These are phyloP conservation scores for Ajuga reptans DNA, from an alignment of 305 asterid species.

Conservation along the genomic window DNA sequence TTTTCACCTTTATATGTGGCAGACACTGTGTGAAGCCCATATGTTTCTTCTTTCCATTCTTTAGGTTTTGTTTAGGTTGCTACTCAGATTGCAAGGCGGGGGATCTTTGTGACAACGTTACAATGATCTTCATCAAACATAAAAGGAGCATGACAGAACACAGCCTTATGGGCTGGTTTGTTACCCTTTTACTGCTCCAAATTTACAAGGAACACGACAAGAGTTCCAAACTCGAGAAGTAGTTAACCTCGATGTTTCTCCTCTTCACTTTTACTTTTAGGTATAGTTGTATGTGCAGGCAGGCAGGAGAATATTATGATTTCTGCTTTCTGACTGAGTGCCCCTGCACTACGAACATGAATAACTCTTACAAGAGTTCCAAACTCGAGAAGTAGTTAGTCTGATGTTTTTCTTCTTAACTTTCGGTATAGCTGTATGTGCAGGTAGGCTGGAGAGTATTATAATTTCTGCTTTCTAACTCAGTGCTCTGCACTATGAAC, in stretches of 20 bases:
- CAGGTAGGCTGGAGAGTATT: constrained; percentile 6
- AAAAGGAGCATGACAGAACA: background rate
- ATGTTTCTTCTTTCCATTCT: background rate
- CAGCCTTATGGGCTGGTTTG: background rate
- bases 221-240: background rate
- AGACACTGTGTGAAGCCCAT: background rate
- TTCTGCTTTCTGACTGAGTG: background rate
- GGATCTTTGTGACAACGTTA: background rate
- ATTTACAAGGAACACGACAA: background rate
- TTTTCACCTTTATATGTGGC: background rate
- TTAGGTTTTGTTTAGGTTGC: background rate
- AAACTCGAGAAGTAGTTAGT: background rate
- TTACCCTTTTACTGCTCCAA: background rate
- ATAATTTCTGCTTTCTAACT: background rate
- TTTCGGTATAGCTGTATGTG: background rate
- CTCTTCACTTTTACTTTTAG: background rate
- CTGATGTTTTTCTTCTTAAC: background rate
- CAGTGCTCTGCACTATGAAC: background rate
- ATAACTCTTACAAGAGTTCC: background rate
- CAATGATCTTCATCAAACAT: background rate
- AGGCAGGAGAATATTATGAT: constrained; percentile 4
- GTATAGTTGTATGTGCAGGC: background rate
- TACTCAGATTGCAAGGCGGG: background rate
- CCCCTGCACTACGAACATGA: background rate
- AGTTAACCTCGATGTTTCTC: background rate